Percentiles rank a stretch among this genome's conserved stretches.
These are phyloP conservation scores for Pyrenula aspistea DNA, from an alignment of 495 filamentous ascomycete species.

Conservation along the genomic window DNA sequence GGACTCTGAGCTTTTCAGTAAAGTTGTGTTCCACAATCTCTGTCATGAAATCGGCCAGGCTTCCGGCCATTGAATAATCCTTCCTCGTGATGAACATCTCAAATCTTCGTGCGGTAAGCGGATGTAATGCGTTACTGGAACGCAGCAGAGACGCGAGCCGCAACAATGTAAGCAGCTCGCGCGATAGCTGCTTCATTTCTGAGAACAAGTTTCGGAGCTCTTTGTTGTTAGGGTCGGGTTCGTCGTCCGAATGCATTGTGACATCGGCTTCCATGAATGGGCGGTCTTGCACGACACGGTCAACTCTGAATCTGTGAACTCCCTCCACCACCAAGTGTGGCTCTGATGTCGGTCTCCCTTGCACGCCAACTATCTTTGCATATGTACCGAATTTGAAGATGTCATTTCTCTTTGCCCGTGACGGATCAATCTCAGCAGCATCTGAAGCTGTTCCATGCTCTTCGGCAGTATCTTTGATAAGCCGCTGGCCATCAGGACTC, in stretches of 20 bases:
- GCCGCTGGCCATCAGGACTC: conserved; percentile 53
- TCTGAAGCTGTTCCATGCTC: conserved; percentile 17
- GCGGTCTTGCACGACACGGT: conserved; percentile 61
- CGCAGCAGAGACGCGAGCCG: conserved; percentile 67
- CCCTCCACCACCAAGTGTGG: conserved; percentile 80
- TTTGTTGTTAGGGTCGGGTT: conserved; percentile 36
- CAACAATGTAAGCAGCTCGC: conserved; percentile 69
- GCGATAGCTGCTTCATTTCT: conserved; percentile 67
- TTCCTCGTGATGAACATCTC: conserved; percentile 76
- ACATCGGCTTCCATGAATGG: conserved; percentile 81
- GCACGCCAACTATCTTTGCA: conserved; percentile 73
- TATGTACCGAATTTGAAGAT: conserved; percentile 66
- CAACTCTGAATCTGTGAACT: conserved; percentile 60
- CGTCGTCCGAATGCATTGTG: conserved; percentile 45
- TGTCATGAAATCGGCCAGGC: conserved; percentile 92
- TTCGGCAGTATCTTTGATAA: conserved; percentile 39
- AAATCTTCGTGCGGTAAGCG: conserved; percentile 70
- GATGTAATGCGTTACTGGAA: conserved; percentile 52
- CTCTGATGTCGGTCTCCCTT: conserved; percentile 66
- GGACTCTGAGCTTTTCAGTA: conserved; percentile 78
- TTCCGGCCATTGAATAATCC: conserved; percentile 64
- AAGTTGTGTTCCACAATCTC: conserved; percentile 75
- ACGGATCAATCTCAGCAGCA: conserved; percentile 33
- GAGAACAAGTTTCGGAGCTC: conserved; percentile 58
- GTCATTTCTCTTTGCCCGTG: conserved; percentile 52